Percentiles rank a stretch among this genome's conserved stretches.
Conservation (phyloP, 345 rosid genomes). For the Garcia nutans region DNA sequence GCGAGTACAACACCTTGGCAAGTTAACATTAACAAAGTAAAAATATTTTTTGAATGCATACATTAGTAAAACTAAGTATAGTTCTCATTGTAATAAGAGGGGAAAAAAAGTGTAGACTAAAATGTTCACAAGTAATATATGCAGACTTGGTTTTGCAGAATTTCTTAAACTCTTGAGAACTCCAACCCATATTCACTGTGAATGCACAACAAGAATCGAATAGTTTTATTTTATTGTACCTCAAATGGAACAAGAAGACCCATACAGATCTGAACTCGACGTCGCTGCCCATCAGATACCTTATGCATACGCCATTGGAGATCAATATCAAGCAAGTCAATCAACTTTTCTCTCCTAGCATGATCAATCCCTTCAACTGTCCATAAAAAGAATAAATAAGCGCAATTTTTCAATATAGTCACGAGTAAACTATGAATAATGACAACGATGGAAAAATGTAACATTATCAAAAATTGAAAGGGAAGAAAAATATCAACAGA, state of each 20-base stretch:
- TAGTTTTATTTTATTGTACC: slow-evolving; percentile 39
- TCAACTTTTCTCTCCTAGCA: slow-evolving; percentile 73
- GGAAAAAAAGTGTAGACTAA: neutral
- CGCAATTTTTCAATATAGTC: neutral
- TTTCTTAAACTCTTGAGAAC: neutral
- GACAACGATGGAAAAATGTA: neutral
- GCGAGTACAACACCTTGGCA: neutral
- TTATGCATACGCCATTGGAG: slow-evolving; percentile 98
- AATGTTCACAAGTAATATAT: no score
- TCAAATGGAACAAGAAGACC: slow-evolving; percentile 93
- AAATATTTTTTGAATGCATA: neutral
- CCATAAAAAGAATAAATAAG: neutral
- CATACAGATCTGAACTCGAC: slow-evolving; percentile 97
- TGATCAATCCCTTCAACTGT: slow-evolving; percentile 94
- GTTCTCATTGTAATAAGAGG: neutral
- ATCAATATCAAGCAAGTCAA: slow-evolving; percentile 92
- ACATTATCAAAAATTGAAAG: neutral
- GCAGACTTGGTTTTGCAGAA: neutral
- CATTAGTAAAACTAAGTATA: neutral
- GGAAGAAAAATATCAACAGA: neutral
- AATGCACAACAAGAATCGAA: neutral
- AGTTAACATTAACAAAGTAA: neutral
- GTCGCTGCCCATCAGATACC: slow-evolving; percentile 96
- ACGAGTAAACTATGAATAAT: neutral
- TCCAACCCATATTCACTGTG: neutral